Conservation (phyloP, 495 filamentous ascomycete species). For the Penicillium manginii region DNA sequence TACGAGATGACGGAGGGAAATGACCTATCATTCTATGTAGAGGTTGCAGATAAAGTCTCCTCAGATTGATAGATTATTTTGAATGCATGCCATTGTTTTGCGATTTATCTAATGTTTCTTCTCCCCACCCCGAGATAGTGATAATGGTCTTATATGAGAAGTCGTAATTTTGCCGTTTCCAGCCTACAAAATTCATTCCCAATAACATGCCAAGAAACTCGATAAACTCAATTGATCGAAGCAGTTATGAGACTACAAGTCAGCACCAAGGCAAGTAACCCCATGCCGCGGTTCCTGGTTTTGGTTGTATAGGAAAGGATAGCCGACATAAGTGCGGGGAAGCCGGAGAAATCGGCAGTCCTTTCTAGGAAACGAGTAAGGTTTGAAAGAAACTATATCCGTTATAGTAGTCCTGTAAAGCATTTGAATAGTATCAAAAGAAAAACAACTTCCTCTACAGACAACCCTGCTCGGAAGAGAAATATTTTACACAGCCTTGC, state of each 20-base stretch:
- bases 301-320: neutral
- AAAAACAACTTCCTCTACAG: too few relatives aligned
- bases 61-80: neutral
- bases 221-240: too few relatives aligned
- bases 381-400: neutral
- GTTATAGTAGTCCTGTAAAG: neutral
- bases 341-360: neutral
- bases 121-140: too few relatives aligned
- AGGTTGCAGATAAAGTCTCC: constrained; percentile 10
- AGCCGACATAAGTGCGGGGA: neutral
- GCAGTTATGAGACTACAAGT: too few relatives aligned
- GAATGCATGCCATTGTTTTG: neutral
- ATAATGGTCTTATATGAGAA: too few relatives aligned
- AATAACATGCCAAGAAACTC: too few relatives aligned
- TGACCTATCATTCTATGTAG: constrained; percentile 35
- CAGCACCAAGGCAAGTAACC: too few relatives aligned
- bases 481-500: neutral
- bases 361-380: neutral
- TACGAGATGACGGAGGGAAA: constrained; percentile 28
- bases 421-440: too few relatives aligned
- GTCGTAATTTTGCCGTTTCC: too few relatives aligned
- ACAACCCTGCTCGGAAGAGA: too few relatives aligned
- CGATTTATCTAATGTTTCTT: too few relatives aligned
- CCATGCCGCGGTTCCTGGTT: neutral
- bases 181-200: too few relatives aligned